Evolutionary conservation across 179 eudicot species (phyloP), one percentile per base, ranked within the genome.

Genomic region (Silene noctiflora): DNA sequence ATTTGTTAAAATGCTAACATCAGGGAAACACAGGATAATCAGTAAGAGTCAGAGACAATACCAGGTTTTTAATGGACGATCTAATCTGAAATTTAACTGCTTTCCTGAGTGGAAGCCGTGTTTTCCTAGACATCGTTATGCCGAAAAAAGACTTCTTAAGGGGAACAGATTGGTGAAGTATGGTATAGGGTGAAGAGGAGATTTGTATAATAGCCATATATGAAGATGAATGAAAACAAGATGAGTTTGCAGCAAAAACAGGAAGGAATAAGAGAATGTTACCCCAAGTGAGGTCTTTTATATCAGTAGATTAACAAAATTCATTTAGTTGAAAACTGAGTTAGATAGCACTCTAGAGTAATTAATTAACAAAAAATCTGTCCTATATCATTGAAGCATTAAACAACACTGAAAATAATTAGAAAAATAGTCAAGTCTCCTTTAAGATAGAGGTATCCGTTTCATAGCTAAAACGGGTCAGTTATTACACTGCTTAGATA

Each of bases 61-160:
- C 97, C 94, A 83, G 91, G 77, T 87, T 82, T 77, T 62, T 82
- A 42, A 81, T 27, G 53, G 83, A 85, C 16, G 86, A 87, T 75
- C 81, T 86, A 82, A 84, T 90, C 83, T 67, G 87, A 44, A 78
- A 73, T 55, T 51, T 74, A 77, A 35, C 48, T 42, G 73, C 20
- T 76, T 83, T 79, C 71, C 71, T 80, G 76, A 74, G 76, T 78
- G 87, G 77, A 73, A 61, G 75, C 56, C 48, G 83, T 66, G 79
- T 81, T 29, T 75, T 75, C 4, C 75, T 22, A 44, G 81, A 81
- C 87, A 79, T 73, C 33, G 80, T 75, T 22, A 74, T 67, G 24
- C 83, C 81, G 24, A 60, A 71, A 58, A 70, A 70, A 39, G 85
- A 80, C 61, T 82, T 85, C 63, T 56, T 84, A 72, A 75, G 22